phyloP scores from a whole-genome alignment of 768 basidiomycete genomes.

The Lactarius sp. region DNA sequence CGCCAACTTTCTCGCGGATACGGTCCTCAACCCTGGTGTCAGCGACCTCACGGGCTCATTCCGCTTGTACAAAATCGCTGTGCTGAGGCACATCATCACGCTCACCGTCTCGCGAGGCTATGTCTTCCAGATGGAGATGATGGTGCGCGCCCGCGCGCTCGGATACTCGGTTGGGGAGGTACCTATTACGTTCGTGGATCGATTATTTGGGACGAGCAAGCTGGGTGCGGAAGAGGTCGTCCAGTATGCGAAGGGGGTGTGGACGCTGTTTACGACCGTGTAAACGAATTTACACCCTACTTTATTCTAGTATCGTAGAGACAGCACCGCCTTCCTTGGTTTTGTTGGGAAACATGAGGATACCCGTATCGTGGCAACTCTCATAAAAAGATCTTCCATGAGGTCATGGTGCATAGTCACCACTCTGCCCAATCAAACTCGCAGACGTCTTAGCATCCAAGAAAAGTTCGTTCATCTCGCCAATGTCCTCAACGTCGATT shows the following conservation, averaged over 20 bases:
- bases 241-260: slow-evolving; percentile 81
- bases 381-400: neutral
- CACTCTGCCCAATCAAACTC: slow-evolving; percentile 16
- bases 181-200: slow-evolving; percentile 92
- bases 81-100: slow-evolving; percentile 78
- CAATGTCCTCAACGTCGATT: slow-evolving; percentile 83
- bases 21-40: slow-evolving; percentile 78
- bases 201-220: slow-evolving; percentile 92
- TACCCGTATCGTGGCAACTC: neutral
- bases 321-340: neutral
- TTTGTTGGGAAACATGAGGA: neutral
- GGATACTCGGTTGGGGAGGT: slow-evolving; percentile 88
- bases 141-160: slow-evolving; percentile 79
- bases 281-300: slow-evolving; percentile 10
- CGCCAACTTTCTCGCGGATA: slow-evolving; percentile 86
- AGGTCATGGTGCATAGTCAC: slow-evolving; percentile 7
- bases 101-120: slow-evolving; percentile 85
- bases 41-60: slow-evolving; percentile 91
- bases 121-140: slow-evolving; percentile 99
- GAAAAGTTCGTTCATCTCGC: slow-evolving; percentile 93
- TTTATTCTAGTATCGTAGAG: slow-evolving; percentile 1
- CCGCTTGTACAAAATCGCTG: slow-evolving; percentile 71
- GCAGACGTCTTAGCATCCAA: slow-evolving; percentile 80
- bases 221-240: slow-evolving; percentile 85
- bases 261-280: slow-evolving; percentile 69